A percentile compares a stretch with the other conserved stretches of the same genome.
phyloP scores from a whole-genome alignment of 1,139 yeast genomes.

The Yamadazyma songkhlaensis region DNA sequence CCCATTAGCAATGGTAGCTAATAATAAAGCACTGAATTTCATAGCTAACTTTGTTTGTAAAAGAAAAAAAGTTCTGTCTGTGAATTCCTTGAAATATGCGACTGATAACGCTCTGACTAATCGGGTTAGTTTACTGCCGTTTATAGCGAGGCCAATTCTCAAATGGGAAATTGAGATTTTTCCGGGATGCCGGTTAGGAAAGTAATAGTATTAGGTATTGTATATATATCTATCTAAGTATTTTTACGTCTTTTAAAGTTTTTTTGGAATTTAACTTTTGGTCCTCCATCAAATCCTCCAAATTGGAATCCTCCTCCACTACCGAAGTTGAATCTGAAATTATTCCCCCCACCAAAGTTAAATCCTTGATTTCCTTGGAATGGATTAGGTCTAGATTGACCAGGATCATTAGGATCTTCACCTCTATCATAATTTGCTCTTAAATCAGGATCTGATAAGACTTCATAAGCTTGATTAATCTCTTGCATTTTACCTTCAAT shows the following conservation, averaged over 20 bases:
- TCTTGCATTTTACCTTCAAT: slow-evolving; percentile 86
- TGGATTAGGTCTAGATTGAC: slow-evolving; percentile 11
- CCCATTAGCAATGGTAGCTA: slow-evolving; percentile 22
- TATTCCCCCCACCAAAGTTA: slow-evolving; percentile 14
- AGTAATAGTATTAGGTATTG: too few relatives aligned
- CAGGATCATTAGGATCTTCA: slow-evolving; percentile 55
- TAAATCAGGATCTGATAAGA: slow-evolving; percentile 63
- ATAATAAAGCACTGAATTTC: slow-evolving; percentile 20
- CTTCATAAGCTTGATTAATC: slow-evolving; percentile 91
- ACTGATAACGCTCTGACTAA: slow-evolving; percentile 1
- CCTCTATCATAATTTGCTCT: slow-evolving; percentile 69
- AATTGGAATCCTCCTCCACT: slow-evolving; percentile 6
- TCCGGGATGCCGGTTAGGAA: neutral
- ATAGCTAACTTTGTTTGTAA: slow-evolving; percentile 6
- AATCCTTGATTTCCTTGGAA: slow-evolving; percentile 20
- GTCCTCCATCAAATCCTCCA: slow-evolving; percentile 17
- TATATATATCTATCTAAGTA: neutral
- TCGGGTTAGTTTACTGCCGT: neutral
- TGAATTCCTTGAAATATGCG: neutral
- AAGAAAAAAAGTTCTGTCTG: slow-evolving; percentile 1
- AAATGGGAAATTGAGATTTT: neutral
- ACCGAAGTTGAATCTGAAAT: slow-evolving; percentile 11
- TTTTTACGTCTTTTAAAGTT: slow-evolving; percentile 11
- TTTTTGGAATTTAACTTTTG: slow-evolving; percentile 18
- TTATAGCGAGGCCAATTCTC: neutral